A percentile compares a stretch with the other conserved stretches of the same genome.
These are phyloP conservation scores for Rhododendron vialii DNA, from an alignment of 148 eudicot genomes.

Conservation along the genomic window DNA sequence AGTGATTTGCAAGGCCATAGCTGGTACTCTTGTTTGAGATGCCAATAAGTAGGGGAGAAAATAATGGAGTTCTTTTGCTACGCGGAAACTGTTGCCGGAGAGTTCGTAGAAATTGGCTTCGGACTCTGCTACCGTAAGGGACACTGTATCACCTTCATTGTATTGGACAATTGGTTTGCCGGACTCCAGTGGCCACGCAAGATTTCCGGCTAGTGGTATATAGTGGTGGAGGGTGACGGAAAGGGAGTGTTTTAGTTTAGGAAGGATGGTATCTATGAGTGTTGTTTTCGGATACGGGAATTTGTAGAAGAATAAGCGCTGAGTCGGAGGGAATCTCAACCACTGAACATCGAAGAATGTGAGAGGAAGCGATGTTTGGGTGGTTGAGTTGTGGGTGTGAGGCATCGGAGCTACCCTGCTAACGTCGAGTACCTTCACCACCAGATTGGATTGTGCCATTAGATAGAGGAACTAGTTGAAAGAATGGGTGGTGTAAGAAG, in stretches of 20 bases:
- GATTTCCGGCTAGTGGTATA: constrained; percentile 9
- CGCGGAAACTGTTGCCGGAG: background rate
- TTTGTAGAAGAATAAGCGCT: constrained; percentile 7
- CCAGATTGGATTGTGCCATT: background rate
- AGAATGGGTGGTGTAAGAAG: too few relatives aligned
- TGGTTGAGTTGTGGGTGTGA: background rate
- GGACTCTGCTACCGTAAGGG: background rate
- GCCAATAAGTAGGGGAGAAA: background rate
- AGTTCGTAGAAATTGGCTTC: constrained; percentile 1
- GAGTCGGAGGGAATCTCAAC: background rate
- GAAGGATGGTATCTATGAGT: background rate
- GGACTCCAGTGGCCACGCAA: background rate
- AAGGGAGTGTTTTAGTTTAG: constrained; percentile 6
- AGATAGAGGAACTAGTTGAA: background rate
- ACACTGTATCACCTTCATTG: background rate
- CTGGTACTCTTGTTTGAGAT: background rate
- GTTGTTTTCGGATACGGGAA: too few relatives aligned
- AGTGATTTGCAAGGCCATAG: constrained; percentile 7
- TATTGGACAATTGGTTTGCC: background rate
- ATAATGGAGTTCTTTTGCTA: background rate
- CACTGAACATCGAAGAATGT: background rate
- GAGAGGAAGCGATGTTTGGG: constrained; percentile 4
- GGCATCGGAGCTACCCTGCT: background rate
- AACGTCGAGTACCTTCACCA: background rate
- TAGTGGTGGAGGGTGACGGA: constrained; percentile 9